These are phyloP conservation scores for Pseudoneurospora amorphoporcata DNA, from an alignment of 495 filamentous ascomycete genomes.

Conservation along the genomic window DNA sequence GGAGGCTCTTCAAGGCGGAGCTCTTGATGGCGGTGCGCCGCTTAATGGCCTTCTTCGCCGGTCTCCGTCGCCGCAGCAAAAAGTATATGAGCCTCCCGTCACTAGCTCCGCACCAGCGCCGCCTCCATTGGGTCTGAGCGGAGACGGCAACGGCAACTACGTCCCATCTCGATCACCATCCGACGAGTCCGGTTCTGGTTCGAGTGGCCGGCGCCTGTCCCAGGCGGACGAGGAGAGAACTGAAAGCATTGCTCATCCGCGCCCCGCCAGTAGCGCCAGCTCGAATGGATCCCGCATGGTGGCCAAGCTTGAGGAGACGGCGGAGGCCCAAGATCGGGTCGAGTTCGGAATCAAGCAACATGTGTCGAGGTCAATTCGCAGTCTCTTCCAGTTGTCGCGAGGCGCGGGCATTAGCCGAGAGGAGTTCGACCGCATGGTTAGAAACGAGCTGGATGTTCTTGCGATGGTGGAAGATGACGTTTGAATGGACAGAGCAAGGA, in stretches of 20 bases:
- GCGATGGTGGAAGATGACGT: constrained; percentile 62
- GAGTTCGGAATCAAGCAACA: constrained; percentile 84
- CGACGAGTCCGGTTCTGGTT: not conserved
- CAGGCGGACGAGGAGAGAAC: constrained; percentile 16
- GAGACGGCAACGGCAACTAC: not conserved
- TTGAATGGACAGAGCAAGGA: not conserved
- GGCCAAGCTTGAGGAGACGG: constrained; percentile 54
- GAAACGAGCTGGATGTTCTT: constrained; percentile 70
- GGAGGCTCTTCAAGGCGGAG: constrained; percentile 18
- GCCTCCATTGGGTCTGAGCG: constrained; percentile 26
- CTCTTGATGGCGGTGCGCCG: not conserved
- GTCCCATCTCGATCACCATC: not conserved
- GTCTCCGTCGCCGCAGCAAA: not conserved
- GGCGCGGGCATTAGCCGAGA: constrained; percentile 68
- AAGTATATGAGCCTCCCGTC: not conserved
- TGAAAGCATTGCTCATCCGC: constrained; percentile 30
- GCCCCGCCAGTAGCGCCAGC: constrained; percentile 42
- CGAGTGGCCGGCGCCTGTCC: constrained; percentile 11
- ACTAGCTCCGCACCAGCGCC: constrained; percentile 8
- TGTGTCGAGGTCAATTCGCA: constrained; percentile 79
- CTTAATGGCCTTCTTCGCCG: not conserved
- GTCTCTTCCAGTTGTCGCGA: constrained; percentile 70
- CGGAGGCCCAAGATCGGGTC: constrained; percentile 51
- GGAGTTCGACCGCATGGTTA: constrained; percentile 75
- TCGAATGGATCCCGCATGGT: constrained; percentile 47